Conservation (phyloP, 306 rosid species). For the Ochetophila trinervis region DNA sequence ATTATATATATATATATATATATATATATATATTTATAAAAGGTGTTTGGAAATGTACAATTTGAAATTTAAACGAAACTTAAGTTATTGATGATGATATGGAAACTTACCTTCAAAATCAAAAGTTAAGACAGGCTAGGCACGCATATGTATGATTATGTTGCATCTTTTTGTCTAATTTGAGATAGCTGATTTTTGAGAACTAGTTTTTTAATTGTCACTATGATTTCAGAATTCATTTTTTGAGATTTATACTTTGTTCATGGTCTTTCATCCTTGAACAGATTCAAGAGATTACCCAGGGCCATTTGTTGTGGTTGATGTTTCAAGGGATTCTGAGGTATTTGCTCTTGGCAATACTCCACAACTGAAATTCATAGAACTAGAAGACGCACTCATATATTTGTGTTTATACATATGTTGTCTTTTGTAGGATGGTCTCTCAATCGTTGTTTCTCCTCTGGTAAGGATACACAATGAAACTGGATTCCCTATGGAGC, state of each 20-base stretch:
- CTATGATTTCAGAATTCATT: constrained; percentile 12
- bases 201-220: not conserved
- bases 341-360: constrained; percentile 38
- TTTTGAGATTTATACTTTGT: constrained; percentile 16
- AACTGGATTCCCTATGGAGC: constrained; percentile 69
- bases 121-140: no score
- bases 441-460: constrained; percentile 67
- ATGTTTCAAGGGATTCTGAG: constrained; percentile 70
- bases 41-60: not conserved
- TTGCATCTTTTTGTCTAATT: no score
- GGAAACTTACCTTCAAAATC: no score
- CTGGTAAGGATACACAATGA: constrained; percentile 70
- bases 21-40: not conserved
- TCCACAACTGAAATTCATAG: constrained; percentile 15
- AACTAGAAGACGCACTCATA: constrained; percentile 5
- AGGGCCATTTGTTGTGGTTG: constrained; percentile 74
- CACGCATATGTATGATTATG: no score
- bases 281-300: constrained; percentile 80
- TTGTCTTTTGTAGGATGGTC: constrained; percentile 58
- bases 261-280: constrained; percentile 24
- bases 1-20: no score
- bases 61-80: no score
- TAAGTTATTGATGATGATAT: no score
- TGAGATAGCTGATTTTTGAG: not conserved
- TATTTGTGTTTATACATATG: not conserved